A percentile compares a stretch with the other conserved stretches of the same genome.
These are phyloP conservation scores for Fusarium tuaranense DNA, from an alignment of 2,329 filamentous ascomycete species.

Conservation along the genomic window DNA sequence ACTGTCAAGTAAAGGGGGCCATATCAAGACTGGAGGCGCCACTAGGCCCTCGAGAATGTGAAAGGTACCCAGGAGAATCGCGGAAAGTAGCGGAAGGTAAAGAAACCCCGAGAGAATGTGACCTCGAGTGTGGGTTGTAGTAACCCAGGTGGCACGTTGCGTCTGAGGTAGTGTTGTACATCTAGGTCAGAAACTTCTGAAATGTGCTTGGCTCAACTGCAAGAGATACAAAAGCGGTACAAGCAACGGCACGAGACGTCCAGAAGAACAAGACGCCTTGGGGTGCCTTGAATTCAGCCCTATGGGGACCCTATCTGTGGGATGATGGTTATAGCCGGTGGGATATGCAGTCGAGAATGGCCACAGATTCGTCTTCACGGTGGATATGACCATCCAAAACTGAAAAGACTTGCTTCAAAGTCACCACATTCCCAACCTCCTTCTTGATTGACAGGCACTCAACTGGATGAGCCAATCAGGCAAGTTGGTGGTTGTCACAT, in stretches of 20 bases:
- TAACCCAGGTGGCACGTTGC: conserved; percentile 4
- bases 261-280: not conserved
- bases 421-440: conserved; percentile 17
- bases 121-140: not conserved
- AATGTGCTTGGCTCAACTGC: conserved; percentile 8
- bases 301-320: conserved; percentile 7
- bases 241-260: conserved; percentile 13
- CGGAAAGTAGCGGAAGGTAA: not conserved
- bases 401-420: conserved; percentile 6
- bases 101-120: conserved; percentile 1
- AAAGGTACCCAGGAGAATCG: conserved; percentile 13
- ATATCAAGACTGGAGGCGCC: conserved; percentile 1
- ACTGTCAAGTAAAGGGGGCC: conserved; percentile 8
- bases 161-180: conserved; percentile 3
- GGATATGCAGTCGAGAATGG: not conserved
- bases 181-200: not conserved
- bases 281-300: conserved; percentile 14
- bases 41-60: conserved; percentile 6
- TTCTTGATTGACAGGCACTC: conserved; percentile 6
- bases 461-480: conserved; percentile 2
- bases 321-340: conserved; percentile 13
- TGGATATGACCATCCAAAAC: conserved; percentile 21
- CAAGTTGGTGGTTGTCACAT: not conserved
- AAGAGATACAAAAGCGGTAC: conserved; percentile 29
- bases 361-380: conserved; percentile 3